Base-by-base conservation (phyloP, 2,329 filamentous ascomycete species). In the Mariannaea elegans region DNA sequence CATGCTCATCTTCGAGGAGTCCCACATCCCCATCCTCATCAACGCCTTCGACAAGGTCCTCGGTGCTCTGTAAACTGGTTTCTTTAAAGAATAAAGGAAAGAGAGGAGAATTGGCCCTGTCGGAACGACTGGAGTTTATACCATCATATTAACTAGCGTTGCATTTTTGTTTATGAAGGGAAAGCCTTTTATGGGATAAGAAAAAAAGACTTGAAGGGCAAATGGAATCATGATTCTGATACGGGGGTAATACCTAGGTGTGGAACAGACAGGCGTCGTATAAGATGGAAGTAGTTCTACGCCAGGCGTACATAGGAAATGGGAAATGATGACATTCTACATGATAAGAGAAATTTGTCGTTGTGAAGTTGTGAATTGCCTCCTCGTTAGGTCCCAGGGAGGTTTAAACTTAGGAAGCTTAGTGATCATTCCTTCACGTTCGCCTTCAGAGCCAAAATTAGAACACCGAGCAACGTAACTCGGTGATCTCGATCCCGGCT, bases 1-100 rank as follows among this genome's bases (percentile, higher is more conserved):
- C 9, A 94, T 94, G 91, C 79, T 94, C 70, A 87, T 94, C 71
- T 94, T 94, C 81, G 87, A 91, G 81, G 84, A 87, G 77, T 81
- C 86, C 72, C 90, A 92, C 77, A 87, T 72, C 46, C 65, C 71
- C 18, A 59, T 72, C 58, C 65, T 74, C 16, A 59, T 74, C 49
- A 61, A 61, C 29, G 66, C 68, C 13, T 61, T 74, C 47, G 69
- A 73, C 56, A 72, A 73, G 61, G 71, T 72, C 34, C 61, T 72
- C 49, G 68, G 65, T 48, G 45, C 63, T 56, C 54, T 69, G 51
- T 72, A 72, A 69, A 47, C 58, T 54, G 61, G 51, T 21, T 51
- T 38, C 56, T 16, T 45, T 36, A 42, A 8, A 34, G 16, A 21
- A 53, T 12, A 14, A 36, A 34, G 42, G 44, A 47, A 24, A 24